phyloP scores from a whole-genome alignment of 1,139 yeast genomes.

The Hemisphaericaspora xylanilytica region DNA sequence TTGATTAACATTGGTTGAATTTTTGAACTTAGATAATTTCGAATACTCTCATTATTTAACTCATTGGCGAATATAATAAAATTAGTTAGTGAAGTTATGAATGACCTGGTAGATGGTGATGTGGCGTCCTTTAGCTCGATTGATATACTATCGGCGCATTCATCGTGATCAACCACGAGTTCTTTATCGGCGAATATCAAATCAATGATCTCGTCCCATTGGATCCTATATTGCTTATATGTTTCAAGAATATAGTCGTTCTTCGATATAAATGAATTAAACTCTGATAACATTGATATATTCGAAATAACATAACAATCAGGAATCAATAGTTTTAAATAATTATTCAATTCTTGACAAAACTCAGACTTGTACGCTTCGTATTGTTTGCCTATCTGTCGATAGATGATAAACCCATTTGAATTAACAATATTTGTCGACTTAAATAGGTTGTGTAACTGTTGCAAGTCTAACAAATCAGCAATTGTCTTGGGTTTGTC shows the following conservation, averaged over 20 bases:
- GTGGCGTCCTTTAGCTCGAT: not conserved
- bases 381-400: constrained; percentile 10
- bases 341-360: constrained; percentile 20
- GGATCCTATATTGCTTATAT: constrained; percentile 8
- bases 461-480: constrained; percentile 16
- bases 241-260: constrained; percentile 11
- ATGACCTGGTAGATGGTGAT: not conserved
- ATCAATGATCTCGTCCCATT: constrained; percentile 16
- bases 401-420: constrained; percentile 11
- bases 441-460: constrained; percentile 12
- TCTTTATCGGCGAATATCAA: constrained; percentile 12
- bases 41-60: constrained; percentile 22
- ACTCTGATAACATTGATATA: constrained; percentile 12
- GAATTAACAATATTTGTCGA: constrained; percentile 2
- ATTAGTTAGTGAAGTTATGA: constrained; percentile 22
- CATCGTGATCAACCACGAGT: constrained; percentile 13
- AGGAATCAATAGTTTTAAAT: constrained; percentile 22
- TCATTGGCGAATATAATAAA: constrained; percentile 33
- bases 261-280: constrained; percentile 14
- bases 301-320: constrained; percentile 19
- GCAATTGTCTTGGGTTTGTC: constrained; percentile 11
- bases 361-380: constrained; percentile 9
- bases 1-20: constrained; percentile 31
- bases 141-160: constrained; percentile 11
- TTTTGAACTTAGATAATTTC: constrained; percentile 28